Base-by-base conservation (phyloP, 139 green algal species). In the Closterium sp. region DNA sequence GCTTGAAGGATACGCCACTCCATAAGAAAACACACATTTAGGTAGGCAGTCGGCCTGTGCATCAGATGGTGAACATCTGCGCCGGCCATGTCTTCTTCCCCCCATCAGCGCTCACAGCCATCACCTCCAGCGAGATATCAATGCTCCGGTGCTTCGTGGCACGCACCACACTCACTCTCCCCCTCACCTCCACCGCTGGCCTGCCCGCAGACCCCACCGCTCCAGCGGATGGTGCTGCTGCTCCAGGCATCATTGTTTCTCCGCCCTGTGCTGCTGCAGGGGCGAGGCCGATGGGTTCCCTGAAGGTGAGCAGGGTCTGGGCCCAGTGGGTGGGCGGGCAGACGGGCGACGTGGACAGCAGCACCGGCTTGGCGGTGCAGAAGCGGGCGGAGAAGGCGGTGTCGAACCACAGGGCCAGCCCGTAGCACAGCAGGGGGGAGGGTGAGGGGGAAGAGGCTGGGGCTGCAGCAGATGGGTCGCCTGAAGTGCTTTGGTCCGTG, bases 331-430 rank as follows among this genome's bases (percentile, higher is more conserved):
- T 99, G 34, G 91, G 92, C 19, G 94, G 84, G 1, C 30, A 89
- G 36, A 85, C 33, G 1, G 97, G 97, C 12, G 95, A 96, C n/a
- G 98, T 99, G 34, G 96, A 96, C 34, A 99, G 96, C 69, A 91
- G 88, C 30, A 97, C 95, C 0, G 96, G 95, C 9, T 94, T 90
- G 30, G 98, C 95, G 4, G 35, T 36, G 95, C 97, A 99, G 94
- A 97, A 97, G n/a, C 96, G 94, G 31, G 91, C 38, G 33, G 94
- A 96, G 95, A 99, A 99, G 33, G 95, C 92, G 0, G 96, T 96
- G 94, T 99, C 97, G 94, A 99, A 99, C 98, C 98, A 99, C 86
- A 99, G 36, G 23, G 97, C 97, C n/a, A 99, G 33, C 12, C 87
- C 93, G 88, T 95, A 90, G 36, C 92, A 95, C 43, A 23, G 43